These are phyloP conservation scores for Aurifilum marmelostoma DNA, from an alignment of 2,329 filamentous ascomycete species.

Conservation along the genomic window DNA sequence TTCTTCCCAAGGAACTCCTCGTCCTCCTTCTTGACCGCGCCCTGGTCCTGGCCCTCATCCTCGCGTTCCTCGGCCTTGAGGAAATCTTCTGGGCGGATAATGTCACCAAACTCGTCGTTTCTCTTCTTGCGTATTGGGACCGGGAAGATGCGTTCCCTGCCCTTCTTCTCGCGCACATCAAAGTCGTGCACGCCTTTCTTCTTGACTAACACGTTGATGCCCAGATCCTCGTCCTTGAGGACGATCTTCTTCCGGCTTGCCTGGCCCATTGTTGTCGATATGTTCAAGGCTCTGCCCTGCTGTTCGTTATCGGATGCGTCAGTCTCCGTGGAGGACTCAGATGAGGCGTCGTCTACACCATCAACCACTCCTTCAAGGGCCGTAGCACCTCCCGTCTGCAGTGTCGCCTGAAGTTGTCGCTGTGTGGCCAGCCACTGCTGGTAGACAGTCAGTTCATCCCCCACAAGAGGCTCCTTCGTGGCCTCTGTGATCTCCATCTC, in stretches of 20 bases:
- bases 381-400: constrained; percentile 70
- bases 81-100: constrained; percentile 93
- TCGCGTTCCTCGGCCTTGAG: constrained; percentile 90
- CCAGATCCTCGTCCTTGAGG: constrained; percentile 85
- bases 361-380: constrained; percentile 72
- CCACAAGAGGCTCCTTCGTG: constrained; percentile 67
- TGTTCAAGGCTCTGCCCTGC: constrained; percentile 88
- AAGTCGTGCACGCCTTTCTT: constrained; percentile 92
- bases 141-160: constrained; percentile 90
- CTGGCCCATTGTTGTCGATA: constrained; percentile 83
- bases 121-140: constrained; percentile 78
- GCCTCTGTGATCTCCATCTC: constrained; percentile 64
- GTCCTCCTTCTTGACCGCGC: constrained; percentile 51
- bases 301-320: constrained; percentile 89
- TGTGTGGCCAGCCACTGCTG: constrained; percentile 92
- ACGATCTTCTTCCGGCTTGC: constrained; percentile 83
- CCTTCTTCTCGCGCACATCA: constrained; percentile 87
- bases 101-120: constrained; percentile 84
- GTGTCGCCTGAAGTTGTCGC: constrained; percentile 80
- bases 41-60: constrained; percentile 66
- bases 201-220: constrained; percentile 86
- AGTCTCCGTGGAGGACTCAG: constrained; percentile 82
- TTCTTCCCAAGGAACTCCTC: constrained; percentile 82
- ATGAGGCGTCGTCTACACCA: constrained; percentile 80
- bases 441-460: constrained; percentile 78